A percentile compares a stretch with the other conserved stretches of the same genome.
Conservation (phyloP, 2,329 filamentous ascomycete genomes). For the Sporothrix pallida region DNA sequence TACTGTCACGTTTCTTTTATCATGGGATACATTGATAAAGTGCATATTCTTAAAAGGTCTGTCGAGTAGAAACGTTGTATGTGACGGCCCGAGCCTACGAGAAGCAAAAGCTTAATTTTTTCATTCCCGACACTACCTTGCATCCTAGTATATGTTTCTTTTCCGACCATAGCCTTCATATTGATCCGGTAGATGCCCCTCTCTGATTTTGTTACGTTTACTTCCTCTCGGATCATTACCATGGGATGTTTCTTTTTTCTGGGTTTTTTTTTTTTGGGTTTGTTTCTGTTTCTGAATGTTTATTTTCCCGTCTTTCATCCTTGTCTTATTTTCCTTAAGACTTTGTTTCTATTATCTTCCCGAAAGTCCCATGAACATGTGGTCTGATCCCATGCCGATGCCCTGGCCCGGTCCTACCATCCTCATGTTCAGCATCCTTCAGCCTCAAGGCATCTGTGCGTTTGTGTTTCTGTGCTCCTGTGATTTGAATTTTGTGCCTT, state of each 20-base stretch:
- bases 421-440: not conserved
- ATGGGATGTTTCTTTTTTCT: not conserved
- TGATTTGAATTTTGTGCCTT: not conserved
- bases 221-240: too few species aligned
- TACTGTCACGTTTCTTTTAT: not conserved
- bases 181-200: not conserved
- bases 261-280: not conserved
- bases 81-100: conserved; percentile 9
- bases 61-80: not conserved
- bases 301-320: conserved; percentile 1
- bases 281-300: not conserved
- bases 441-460: conserved; percentile 2
- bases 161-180: not conserved
- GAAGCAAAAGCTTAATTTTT: not conserved
- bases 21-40: too few species aligned
- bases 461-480: not conserved
- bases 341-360: conserved; percentile 18
- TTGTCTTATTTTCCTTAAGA: not conserved
- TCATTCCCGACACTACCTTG: not conserved
- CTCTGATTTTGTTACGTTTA: not conserved
- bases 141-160: not conserved
- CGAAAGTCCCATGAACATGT: conserved; percentile 15
- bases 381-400: conserved; percentile 23
- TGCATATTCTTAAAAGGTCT: too few species aligned
- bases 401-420: not conserved